Conservation (phyloP, 73 alveolate genomes). For the Symbiodinium pilosum region DNA sequence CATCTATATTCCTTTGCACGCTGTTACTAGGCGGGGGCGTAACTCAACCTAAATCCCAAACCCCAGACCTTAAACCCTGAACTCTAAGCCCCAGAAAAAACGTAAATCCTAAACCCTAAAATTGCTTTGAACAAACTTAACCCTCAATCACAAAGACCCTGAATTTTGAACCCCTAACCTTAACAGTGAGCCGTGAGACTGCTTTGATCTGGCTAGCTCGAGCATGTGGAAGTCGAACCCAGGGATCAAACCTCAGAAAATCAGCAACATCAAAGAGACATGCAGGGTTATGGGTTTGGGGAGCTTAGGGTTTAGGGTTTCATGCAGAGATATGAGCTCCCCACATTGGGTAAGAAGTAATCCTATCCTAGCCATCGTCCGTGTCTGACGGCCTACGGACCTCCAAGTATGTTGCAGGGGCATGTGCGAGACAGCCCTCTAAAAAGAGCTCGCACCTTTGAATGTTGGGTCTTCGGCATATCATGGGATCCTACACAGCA, state of each 20-base stretch:
- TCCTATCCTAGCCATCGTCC: too few species aligned
- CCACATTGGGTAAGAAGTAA: too few species aligned
- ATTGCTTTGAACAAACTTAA: background rate
- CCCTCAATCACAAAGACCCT: background rate
- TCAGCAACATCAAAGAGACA: too few species aligned
- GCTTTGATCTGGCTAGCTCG: conserved; percentile 92
- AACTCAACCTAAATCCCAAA: background rate
- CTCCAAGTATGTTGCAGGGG: background rate
- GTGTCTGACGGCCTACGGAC: too few species aligned
- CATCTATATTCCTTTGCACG: too few species aligned
- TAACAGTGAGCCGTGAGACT: background rate
- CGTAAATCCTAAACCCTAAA: background rate
- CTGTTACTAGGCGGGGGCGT: too few species aligned
- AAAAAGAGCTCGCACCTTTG: too few species aligned
- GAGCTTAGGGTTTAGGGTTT: background rate
- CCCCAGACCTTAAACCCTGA: background rate
- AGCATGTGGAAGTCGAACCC: conserved; percentile 90
- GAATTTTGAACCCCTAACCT: background rate
- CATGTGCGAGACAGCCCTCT: background rate
- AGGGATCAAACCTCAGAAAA: conserved; percentile 52
- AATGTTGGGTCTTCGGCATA: too few species aligned
- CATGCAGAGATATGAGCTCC: too few species aligned
- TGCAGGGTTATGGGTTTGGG: background rate
- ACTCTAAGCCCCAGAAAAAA: background rate
- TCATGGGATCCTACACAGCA: background rate